Evolutionary conservation across 1,284 basidiomycete genomes (phyloP).

Genomic region (Cutaneotrichosporon spelunceum): DNA sequence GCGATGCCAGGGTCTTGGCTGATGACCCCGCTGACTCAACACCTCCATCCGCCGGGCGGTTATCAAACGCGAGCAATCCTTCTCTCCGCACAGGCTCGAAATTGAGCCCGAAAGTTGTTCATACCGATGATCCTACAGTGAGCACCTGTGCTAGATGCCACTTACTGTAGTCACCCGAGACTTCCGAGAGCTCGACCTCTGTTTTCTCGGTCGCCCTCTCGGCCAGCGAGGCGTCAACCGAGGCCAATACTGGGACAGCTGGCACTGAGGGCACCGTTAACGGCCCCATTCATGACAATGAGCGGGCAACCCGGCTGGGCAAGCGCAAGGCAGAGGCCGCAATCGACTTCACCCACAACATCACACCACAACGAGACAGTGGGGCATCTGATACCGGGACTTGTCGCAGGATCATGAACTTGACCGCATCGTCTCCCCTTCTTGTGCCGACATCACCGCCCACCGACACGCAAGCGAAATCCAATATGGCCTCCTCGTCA

Average conservation of each 20-base stretch:
- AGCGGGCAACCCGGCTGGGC: not conserved
- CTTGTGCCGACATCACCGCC: not conserved
- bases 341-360: not conserved
- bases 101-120: not conserved
- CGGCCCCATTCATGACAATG: not conserved
- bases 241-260: not conserved
- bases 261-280: not conserved
- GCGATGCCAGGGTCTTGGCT: not conserved
- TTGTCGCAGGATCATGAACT: not conserved
- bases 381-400: not conserved
- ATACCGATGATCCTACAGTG: not conserved
- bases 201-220: not conserved
- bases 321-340: not conserved
- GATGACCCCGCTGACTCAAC: not conserved
- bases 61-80: not conserved
- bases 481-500: not conserved
- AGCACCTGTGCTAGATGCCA: not conserved
- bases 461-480: not conserved
- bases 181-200: not conserved
- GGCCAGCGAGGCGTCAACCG: not conserved
- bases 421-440: not conserved
- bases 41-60: not conserved
- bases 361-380: not conserved
- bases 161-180: not conserved
- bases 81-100: not conserved